phyloP scores from a whole-genome alignment of 208 protist genomes.

The Leishmania tarentolae region DNA sequence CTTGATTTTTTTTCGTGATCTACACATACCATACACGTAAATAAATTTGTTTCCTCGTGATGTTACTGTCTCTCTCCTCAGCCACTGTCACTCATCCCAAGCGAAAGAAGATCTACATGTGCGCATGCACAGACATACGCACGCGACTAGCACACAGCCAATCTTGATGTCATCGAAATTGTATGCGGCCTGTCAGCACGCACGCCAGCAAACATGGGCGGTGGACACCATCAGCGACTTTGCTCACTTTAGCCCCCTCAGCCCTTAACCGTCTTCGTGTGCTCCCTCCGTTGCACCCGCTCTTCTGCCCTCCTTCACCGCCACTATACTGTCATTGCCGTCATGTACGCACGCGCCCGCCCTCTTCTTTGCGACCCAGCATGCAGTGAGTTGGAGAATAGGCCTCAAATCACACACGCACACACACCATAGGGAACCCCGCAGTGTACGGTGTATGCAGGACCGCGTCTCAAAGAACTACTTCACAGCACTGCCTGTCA shows the following conservation, averaged over 20 bases:
- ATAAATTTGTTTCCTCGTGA: neutral
- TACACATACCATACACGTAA: neutral
- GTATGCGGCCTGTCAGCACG: neutral
- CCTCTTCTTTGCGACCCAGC: neutral
- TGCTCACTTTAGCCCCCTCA: neutral
- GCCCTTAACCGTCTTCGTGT: neutral
- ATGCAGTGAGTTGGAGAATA: neutral
- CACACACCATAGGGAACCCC: neutral
- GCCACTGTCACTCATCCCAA: neutral
- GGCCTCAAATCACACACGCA: neutral
- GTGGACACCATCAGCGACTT: neutral
- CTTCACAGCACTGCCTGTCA: neutral
- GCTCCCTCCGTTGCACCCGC: neutral
- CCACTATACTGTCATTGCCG: neutral
- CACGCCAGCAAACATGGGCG: no score
- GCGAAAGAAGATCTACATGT: neutral
- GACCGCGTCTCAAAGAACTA: neutral
- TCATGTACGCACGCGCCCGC: neutral
- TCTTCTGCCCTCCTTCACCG: neutral
- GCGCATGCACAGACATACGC: neutral
- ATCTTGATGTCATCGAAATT: neutral
- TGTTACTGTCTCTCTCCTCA: neutral
- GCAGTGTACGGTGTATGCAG: neutral
- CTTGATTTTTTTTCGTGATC: neutral
- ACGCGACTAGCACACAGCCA: neutral